A percentile compares a stretch with the other conserved stretches of the same genome.
Conservation (phyloP, 1,284 basidiomycete genomes). For the Cutaneotrichosporon cutaneum region DNA sequence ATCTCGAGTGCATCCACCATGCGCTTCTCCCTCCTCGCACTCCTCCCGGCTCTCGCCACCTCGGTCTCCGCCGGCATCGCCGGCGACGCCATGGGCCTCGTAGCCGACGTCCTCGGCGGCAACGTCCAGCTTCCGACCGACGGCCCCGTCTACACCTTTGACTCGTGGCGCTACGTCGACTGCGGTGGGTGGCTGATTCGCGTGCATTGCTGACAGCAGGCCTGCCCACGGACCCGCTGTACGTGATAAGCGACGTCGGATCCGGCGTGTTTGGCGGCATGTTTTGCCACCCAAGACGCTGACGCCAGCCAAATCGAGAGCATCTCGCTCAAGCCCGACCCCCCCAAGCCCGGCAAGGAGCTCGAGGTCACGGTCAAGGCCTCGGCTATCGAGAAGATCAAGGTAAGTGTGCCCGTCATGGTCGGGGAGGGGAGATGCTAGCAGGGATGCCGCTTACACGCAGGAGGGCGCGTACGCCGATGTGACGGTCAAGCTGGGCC, state of each 20-base stretch:
- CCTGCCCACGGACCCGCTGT: constrained; percentile 50
- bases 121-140: constrained; percentile 17
- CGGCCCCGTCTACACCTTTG: constrained; percentile 41
- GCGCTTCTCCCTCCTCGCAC: constrained; percentile 31
- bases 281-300: constrained; percentile 2
- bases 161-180: constrained; percentile 51
- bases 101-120: constrained; percentile 32
- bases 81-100: constrained; percentile 33
- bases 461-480: constrained; percentile 89
- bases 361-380: constrained; percentile 76
- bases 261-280: background rate
- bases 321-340: constrained; percentile 53
- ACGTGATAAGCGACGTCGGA: constrained; percentile 15
- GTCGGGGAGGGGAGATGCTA: background rate
- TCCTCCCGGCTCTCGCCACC: constrained; percentile 29
- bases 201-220: constrained; percentile 30
- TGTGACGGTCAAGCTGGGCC: constrained; percentile 81
- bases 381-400: constrained; percentile 61
- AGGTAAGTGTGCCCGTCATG: constrained; percentile 56
- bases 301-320: constrained; percentile 58
- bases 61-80: constrained; percentile 32
- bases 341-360: constrained; percentile 58
- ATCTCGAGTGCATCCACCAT: constrained; percentile 19
- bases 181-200: constrained; percentile 42
- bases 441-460: background rate